Conservation (phyloP, 2,329 filamentous ascomycete genomes). For the Aspergillus sp. region DNA sequence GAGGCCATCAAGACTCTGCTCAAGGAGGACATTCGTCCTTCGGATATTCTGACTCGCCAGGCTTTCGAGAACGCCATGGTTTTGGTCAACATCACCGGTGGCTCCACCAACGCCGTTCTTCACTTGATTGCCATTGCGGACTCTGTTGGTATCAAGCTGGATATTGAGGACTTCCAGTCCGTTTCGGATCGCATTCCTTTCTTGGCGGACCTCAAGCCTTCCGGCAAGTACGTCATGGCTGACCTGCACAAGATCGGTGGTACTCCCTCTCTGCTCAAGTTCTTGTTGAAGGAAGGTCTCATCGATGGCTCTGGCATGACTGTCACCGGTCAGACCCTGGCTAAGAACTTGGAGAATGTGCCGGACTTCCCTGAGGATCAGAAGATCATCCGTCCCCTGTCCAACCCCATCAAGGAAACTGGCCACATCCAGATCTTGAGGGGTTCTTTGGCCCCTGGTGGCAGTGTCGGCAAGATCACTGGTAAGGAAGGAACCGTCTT, state of each 20-base stretch:
- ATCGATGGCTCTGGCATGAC: conserved; percentile 63
- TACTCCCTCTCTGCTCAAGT: conserved; percentile 59
- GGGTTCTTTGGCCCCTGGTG: conserved; percentile 68
- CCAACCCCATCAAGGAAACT: conserved; percentile 68
- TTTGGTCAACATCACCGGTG: conserved; percentile 77
- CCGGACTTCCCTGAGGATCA: conserved; percentile 68
- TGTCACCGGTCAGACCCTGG: conserved; percentile 61
- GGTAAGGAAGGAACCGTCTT: conserved; percentile 72
- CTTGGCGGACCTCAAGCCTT: conserved; percentile 80
- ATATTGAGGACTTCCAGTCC: conserved; percentile 82
- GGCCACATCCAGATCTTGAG: conserved; percentile 74
- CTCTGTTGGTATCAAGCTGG: conserved; percentile 76
- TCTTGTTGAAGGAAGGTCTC: conserved; percentile 59
- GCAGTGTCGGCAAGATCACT: conserved; percentile 73
- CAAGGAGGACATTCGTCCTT: conserved; percentile 73
- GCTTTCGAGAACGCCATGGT: conserved; percentile 87
- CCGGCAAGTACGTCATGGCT: conserved; percentile 64
- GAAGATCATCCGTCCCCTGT: conserved; percentile 68
- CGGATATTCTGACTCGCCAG: conserved; percentile 75
- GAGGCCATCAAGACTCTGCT: conserved; percentile 73
- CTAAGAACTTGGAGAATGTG: conserved; percentile 60
- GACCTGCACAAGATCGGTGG: conserved; percentile 60
- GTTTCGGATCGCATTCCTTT: conserved; percentile 78
- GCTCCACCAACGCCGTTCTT: conserved; percentile 82
- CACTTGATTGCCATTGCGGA: conserved; percentile 84